Percentiles rank a stretch among this genome's conserved stretches.
Evolutionary conservation across 164 flowering plant species (phyloP).

Genomic region (Cinnamomum chago): DNA sequence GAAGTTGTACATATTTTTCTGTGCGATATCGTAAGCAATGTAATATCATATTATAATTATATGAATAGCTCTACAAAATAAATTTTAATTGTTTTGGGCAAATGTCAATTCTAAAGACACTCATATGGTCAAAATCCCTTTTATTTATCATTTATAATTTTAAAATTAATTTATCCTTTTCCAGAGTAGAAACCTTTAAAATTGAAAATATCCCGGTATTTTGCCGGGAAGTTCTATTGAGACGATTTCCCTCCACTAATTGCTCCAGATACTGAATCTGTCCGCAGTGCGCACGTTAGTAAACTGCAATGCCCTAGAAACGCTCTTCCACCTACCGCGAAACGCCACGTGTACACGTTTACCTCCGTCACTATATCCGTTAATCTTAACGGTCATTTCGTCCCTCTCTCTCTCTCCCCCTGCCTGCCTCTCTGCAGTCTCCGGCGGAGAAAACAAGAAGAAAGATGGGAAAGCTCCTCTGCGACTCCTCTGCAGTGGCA

Average conservation of each 20-base stretch:
- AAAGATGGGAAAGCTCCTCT: conserved; percentile 56
- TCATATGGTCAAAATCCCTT: no score
- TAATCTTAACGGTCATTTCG: not conserved
- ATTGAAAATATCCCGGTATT: no score
- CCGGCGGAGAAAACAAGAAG: not conserved
- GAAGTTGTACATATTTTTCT: no score
- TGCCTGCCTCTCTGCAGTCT: not conserved
- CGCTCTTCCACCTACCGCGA: not conserved
- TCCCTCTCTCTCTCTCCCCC: not conserved
- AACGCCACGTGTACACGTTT: not conserved
- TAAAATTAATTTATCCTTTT: no score
- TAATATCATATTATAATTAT: no score
- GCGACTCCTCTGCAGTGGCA: conserved; percentile 43
- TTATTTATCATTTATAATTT: no score
- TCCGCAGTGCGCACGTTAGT: not conserved
- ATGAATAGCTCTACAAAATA: no score
- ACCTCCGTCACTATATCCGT: not conserved
- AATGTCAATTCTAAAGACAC: no score
- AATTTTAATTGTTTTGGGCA: no score
- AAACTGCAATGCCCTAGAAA: not conserved
- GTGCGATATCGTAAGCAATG: no score
- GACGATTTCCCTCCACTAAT: not conserved
- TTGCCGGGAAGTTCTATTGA: no score
- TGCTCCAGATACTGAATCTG: not conserved
- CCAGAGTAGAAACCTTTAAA: no score